Evolutionary conservation across 371 early-diverging fungal species (phyloP).

Genomic region (Apophysomyces elegans): DNA sequence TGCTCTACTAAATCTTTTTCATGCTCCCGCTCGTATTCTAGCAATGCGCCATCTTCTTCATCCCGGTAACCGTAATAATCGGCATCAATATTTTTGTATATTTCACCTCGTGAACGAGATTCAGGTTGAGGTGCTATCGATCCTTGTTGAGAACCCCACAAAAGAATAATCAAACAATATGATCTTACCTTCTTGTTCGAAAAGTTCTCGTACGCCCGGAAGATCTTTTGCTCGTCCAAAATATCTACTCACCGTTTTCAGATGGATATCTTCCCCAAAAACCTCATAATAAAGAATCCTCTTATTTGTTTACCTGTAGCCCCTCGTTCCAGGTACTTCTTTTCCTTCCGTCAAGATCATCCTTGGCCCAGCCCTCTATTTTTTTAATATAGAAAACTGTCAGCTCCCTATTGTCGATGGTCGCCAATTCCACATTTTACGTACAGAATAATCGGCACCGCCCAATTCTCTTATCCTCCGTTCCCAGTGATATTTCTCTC

Average conservation of each 20-base stretch:
- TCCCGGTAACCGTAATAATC: conserved; percentile 96
- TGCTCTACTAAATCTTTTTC: conserved; percentile 52
- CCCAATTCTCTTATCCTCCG: conserved; percentile 89
- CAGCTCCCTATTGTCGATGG: too few relatives aligned
- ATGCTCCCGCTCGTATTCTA: conserved; percentile 77
- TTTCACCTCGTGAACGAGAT: conserved; percentile 68
- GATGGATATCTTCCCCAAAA: background rate
- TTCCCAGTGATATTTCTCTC: conserved; percentile 95
- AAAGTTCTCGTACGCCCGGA: conserved; percentile 93
- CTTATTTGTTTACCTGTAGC: conserved; percentile 79
- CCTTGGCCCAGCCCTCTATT: conserved; percentile 73
- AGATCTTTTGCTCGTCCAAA: conserved; percentile 97
- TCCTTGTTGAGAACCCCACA: background rate
- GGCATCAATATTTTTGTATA: conserved; percentile 85
- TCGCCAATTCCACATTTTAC: conserved; percentile 5
- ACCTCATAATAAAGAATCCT: background rate
- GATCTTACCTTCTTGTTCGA: conserved; percentile 69
- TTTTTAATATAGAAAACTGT: background rate
- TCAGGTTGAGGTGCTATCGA: conserved; percentile 33
- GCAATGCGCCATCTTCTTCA: conserved; percentile 85
- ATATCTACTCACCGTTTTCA: conserved; percentile 55
- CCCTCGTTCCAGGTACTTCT: conserved; percentile 89
- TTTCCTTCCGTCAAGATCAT: conserved; percentile 86
- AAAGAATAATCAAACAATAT: background rate
- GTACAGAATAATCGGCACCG: conserved; percentile 91